These are phyloP conservation scores for Kockovaella imperatae DNA, from an alignment of 768 basidiomycete species.

Conservation along the genomic window DNA sequence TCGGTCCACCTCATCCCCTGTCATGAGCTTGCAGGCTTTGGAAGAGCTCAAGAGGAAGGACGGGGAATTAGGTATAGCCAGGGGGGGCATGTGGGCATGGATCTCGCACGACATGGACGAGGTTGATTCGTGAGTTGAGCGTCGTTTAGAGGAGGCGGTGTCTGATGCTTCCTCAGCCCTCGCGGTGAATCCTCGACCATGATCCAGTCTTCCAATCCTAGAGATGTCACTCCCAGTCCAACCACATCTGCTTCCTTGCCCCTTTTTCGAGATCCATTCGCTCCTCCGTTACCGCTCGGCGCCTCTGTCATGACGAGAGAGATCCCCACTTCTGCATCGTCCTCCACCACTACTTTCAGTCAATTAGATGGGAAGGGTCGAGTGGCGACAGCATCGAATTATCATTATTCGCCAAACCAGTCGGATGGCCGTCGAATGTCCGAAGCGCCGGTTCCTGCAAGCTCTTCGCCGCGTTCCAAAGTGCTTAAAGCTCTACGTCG, in stretches of 20 bases:
- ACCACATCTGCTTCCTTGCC: not conserved
- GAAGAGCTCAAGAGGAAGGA: slow-evolving; percentile 37
- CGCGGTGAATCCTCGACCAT: not conserved
- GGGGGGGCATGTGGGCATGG: slow-evolving; percentile 37
- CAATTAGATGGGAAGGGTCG: too few relatives aligned
- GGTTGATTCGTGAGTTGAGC: not conserved
- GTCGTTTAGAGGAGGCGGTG: not conserved
- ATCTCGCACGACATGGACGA: slow-evolving; percentile 7
- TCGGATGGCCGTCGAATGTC: not conserved
- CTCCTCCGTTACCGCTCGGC: not conserved
- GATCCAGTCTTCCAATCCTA: not conserved
- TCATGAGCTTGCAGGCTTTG: slow-evolving; percentile 32
- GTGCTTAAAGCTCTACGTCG: not conserved
- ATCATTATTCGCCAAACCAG: not conserved
- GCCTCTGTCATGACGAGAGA: not conserved
- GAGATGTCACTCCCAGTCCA: not conserved
- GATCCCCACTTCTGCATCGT: not conserved
- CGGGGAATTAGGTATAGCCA: slow-evolving; percentile 36
- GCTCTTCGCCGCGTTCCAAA: not conserved
- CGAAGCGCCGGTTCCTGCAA: not conserved
- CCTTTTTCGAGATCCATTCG: not conserved
- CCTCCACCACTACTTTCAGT: not conserved
- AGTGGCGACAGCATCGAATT: not conserved
- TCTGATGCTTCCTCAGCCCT: not conserved
- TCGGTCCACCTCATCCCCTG: slow-evolving; percentile 31